Conservation (phyloP, 106 monocot species). For the Platanthera zijinensis region DNA sequence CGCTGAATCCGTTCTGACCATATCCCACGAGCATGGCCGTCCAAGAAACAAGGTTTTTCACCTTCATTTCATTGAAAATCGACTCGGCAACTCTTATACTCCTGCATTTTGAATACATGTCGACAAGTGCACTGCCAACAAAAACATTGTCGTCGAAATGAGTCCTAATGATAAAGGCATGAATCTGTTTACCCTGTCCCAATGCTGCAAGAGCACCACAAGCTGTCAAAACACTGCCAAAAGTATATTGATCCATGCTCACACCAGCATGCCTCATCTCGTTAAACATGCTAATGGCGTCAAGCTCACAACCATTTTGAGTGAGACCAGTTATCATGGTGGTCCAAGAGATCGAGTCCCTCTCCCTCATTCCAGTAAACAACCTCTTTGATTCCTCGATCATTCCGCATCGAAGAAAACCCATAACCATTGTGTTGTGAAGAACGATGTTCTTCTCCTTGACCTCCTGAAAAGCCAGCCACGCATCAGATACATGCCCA, state of each 20-base stretch:
- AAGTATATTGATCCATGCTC: conserved; percentile 65
- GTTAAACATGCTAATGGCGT: conserved; percentile 38
- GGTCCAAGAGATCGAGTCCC: conserved; percentile 71
- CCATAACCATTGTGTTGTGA: conserved; percentile 72
- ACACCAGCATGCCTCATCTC: conserved; percentile 48
- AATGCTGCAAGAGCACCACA: conserved; percentile 55
- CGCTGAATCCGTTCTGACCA: conserved; percentile 59
- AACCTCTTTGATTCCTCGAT: conserved; percentile 51
- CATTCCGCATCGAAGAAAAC: conserved; percentile 50
- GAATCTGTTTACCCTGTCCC: conserved; percentile 48
- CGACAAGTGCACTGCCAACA: conserved; percentile 72
- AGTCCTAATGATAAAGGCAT: conserved; percentile 51
- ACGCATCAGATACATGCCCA: conserved; percentile 33
- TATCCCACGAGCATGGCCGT: conserved; percentile 86
- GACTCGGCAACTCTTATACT: conserved; percentile 31
- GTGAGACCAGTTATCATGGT: conserved; percentile 58
- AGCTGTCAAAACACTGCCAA: conserved; percentile 62
- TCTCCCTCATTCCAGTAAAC: conserved; percentile 49
- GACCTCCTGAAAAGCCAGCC: conserved; percentile 44
- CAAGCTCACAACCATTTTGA: conserved; percentile 31
- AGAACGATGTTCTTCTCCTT: conserved; percentile 52
- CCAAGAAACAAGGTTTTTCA: conserved; percentile 72
- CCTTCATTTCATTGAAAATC: conserved; percentile 40
- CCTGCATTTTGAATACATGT: conserved; percentile 82
- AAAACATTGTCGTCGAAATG: conserved; percentile 45